Conservation (phyloP, 768 basidiomycete genomes). For the Termitomyces sp. region DNA sequence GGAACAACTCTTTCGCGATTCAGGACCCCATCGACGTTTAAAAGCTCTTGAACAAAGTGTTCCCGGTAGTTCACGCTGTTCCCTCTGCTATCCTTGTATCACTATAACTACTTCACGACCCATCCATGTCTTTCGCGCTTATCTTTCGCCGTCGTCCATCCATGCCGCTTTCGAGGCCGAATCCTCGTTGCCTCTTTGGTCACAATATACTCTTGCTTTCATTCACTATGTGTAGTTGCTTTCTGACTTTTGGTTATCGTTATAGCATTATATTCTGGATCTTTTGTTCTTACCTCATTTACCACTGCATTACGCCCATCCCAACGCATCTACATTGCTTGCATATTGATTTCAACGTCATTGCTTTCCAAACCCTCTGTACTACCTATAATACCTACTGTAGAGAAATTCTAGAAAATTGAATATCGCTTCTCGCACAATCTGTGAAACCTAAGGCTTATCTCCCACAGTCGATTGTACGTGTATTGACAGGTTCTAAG, state of each 20-base stretch:
- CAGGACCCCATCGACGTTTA: conserved; percentile 23
- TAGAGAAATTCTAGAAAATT: conserved; percentile 1
- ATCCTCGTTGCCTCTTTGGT: not conserved
- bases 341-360: conserved; percentile 12
- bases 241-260: conserved; percentile 38
- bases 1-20: conserved; percentile 27
- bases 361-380: conserved; percentile 8
- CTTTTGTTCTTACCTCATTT: not conserved
- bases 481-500: not conserved
- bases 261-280: conserved; percentile 13
- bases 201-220: conserved; percentile 40
- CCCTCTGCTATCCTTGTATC: conserved; percentile 12
- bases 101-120: conserved; percentile 11
- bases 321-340: conserved; percentile 4
- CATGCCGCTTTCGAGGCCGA: not conserved
- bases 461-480: not conserved
- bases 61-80: not conserved
- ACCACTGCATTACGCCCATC: conserved; percentile 5
- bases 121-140: not conserved
- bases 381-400: not conserved
- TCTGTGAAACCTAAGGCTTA: not conserved
- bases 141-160: not conserved
- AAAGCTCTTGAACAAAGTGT: not conserved
- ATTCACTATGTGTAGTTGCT: conserved; percentile 41
- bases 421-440: not conserved